Conservation (phyloP, 345 rosid species). For the Triadica sebifera region DNA sequence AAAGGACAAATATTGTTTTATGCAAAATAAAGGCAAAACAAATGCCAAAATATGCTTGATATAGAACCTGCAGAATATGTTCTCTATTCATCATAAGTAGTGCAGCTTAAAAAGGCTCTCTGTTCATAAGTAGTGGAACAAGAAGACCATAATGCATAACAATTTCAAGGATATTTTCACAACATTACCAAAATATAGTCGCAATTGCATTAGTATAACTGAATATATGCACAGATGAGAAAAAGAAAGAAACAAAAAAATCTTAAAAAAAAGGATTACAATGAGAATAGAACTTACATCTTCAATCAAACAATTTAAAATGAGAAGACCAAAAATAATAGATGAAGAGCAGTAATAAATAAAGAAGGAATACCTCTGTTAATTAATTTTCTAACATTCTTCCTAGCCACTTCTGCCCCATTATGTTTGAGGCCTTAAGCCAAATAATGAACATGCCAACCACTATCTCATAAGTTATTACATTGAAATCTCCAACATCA, state of each 20-base stretch:
- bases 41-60: neutral
- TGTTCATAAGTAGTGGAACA: too few relatives aligned
- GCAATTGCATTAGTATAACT: neutral
- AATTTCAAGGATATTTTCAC: neutral
- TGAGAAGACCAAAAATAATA: neutral
- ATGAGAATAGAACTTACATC: conserved; percentile 17
- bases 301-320: conserved; percentile 23
- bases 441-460: too few relatives aligned
- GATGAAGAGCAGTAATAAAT: neutral
- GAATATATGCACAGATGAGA: too few relatives aligned
- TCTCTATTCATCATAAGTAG: too few relatives aligned
- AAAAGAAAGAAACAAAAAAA: neutral
- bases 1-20: neutral
- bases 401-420: too few relatives aligned
- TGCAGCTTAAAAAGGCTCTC: too few relatives aligned
- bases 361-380: conserved; percentile 46
- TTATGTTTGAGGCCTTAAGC: too few relatives aligned
- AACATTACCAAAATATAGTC: neutral
- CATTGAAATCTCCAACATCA: too few relatives aligned
- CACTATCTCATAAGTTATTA: too few relatives aligned
- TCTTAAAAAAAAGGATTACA: conserved; percentile 16
- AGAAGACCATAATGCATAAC: too few relatives aligned
- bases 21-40: neutral
- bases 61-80: neutral
- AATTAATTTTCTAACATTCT: too few relatives aligned